These are phyloP conservation scores for Ophiostoma himal-ulmi DNA, from an alignment of 2,329 filamentous ascomycete species.

Conservation along the genomic window DNA sequence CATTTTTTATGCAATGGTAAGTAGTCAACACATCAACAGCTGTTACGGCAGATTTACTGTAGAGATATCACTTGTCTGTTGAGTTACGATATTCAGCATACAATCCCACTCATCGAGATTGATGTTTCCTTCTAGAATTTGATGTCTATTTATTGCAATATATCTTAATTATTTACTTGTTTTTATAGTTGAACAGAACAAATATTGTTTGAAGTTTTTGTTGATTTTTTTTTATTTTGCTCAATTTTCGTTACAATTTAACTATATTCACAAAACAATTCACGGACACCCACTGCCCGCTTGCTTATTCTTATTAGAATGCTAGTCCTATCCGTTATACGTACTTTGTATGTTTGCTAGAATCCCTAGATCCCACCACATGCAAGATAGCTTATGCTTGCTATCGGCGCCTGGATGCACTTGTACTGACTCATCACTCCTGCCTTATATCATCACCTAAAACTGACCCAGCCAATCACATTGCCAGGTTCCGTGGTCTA, in stretches of 20 bases:
- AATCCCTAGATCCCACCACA: neutral
- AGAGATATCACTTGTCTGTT: too few species aligned
- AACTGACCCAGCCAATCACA: neutral
- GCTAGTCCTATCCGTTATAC: too few species aligned
- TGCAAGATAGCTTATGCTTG: neutral
- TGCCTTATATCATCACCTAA: neutral
- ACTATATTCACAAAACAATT: too few species aligned
- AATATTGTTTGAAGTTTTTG: neutral
- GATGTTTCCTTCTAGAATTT: too few species aligned
- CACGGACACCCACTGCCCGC: neutral
- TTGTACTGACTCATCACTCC: neutral
- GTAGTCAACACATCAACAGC: too few species aligned
- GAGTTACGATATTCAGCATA: too few species aligned
- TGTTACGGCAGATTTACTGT: too few species aligned
- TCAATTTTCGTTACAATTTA: neutral
- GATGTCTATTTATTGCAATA: too few species aligned
- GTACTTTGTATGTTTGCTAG: too few species aligned
- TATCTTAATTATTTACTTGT: too few species aligned
- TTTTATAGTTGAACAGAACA: neutral
- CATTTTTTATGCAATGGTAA: neutral
- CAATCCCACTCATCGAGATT: too few species aligned
- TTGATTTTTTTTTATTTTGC: neutral
- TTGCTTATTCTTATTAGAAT: neutral
- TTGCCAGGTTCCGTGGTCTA: conserved; percentile 15
- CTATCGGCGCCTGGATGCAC: neutral